Evolutionary conservation across 2,329 filamentous ascomycete species (phyloP), one percentile per base, ranked within the genome.

Genomic region (Pseudocercospora vitis): DNA sequence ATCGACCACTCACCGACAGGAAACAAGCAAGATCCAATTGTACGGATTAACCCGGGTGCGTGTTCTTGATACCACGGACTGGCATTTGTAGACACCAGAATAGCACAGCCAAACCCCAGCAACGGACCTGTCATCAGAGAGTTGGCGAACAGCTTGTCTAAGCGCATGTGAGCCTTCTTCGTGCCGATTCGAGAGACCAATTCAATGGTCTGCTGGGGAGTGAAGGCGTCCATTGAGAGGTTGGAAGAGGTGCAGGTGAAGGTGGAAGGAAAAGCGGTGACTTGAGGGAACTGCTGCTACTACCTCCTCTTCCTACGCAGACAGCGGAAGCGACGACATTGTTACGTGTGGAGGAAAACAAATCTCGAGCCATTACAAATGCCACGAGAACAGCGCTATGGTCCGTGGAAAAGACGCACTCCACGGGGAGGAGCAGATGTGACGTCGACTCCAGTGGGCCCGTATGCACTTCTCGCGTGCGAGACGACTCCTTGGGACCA

Each of bases 131-230:
- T 76, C 50, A 78, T 77, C 35, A 80, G 71, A 9, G 75, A 68
- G 56, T 75, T 79, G 37, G 78, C 59, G 57, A 81, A 81, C 35
- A 81, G 69, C 59, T 81, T 81, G 61, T 79, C 74, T 2, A 76
- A 68, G 4, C 77, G 70, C 76, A 78, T 81, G 53, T 76, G 72
- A 4, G 77, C 78, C 62, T 81, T 82, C 49, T 71, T 71, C 21
- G 71, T 70, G 4, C 79, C 81, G n/a, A 76, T 71, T 8, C 77
- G 73, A 1, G 74, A 75, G 52, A 79, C 71, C 12, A 80, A 67
- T 66, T 81, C 78, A 6, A 76, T 75, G 29, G 79, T 76, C 67
- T 82, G 56, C 46, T 61, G 50, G 3, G 62, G 56, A 5, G 61
- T 56, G 46, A 53, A 56, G n/a, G 54, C 54, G 45, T 56, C 54